Percentiles rank a stretch among this genome's conserved stretches.
Evolutionary conservation across 768 basidiomycete species (phyloP).

Genomic region (Trametes sanguinea): DNA sequence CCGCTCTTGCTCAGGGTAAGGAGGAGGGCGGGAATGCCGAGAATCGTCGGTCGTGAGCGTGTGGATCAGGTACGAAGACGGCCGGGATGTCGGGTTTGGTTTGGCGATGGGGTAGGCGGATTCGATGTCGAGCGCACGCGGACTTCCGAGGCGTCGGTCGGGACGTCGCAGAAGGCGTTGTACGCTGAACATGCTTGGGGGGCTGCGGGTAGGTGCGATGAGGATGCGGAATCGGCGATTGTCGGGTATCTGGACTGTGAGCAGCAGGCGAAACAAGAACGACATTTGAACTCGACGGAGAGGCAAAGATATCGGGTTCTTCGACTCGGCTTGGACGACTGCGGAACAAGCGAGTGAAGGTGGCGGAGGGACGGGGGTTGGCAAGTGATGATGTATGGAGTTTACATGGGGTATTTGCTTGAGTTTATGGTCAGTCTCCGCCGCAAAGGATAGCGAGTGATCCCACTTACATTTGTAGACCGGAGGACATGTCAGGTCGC

Average conservation of each 20-base stretch:
- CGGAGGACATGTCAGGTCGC: too few relatives aligned
- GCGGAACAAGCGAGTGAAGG: too few relatives aligned
- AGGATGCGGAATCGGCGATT: not conserved
- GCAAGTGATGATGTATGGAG: too few relatives aligned
- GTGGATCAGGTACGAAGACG: slow-evolving; percentile 5
- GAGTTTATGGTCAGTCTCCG: too few relatives aligned
- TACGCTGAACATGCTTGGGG: not conserved
- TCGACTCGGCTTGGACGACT: too few relatives aligned
- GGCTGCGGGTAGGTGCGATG: not conserved
- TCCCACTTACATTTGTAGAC: too few relatives aligned
- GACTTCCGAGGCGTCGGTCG: not conserved
- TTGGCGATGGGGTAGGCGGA: slow-evolving; percentile 4
- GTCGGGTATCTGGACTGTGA: not conserved
- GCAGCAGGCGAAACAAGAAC: not conserved
- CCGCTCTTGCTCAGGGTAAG: not conserved
- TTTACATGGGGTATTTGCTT: too few relatives aligned
- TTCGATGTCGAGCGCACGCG: not conserved
- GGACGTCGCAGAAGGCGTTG: not conserved
- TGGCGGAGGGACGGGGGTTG: too few relatives aligned
- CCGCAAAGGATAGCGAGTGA: too few relatives aligned
- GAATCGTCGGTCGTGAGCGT: not conserved
- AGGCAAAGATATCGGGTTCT: too few relatives aligned
- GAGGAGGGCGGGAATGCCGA: not conserved
- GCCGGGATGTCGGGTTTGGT: not conserved
- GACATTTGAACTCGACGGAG: too few relatives aligned